Evolutionary conservation across 202 grass and related monocot species (phyloP), one percentile per base, ranked within the genome.

Genomic region (Cymbopogon flexuosus): DNA sequence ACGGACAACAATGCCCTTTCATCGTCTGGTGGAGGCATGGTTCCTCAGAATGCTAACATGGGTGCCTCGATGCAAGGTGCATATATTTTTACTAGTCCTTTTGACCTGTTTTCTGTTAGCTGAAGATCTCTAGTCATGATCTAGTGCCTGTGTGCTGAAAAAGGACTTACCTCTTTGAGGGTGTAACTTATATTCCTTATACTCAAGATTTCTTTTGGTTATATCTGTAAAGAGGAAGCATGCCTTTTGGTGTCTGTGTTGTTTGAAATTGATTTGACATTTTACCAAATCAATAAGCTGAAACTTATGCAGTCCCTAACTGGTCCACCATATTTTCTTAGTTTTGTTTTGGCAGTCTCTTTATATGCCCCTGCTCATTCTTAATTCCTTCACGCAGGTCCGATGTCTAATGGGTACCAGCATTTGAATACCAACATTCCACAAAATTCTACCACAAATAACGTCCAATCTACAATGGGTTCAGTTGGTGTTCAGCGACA

Each of bases 331-430:
- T 82, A 75, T 22, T 10, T 59, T 67, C 31, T 75, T 18, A 14
- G 4, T 34, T 68, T 65, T 65, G 6, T 88, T 71, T 86, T 41
- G 35, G 15, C 7, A 34, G 45, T 49, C n/a, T 62, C 75, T 77
- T 83, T 80, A 33, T 66, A 72, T 73, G 36, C 59, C 18, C 47
- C 21, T 66, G 67, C 62, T 77, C 70, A 83, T 67, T 76, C 43
- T 79, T 85, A 66, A 79, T 68, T 70, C 78, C 22, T 84, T 41
- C 10, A 24, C 66, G 57, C 83, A 93, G 90, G 90, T 75, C 42
- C 89, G 16, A 85, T 96, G 56, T 83, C 90, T 51, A 99, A 96
- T 10, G 89, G 90, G 15, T 96, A 91, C 89, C 88, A 90, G 22
- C 88, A 90, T 83, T 77, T 77, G 70, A 77, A 86, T 63, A 52